Evolutionary conservation across 2,329 filamentous ascomycete genomes (phyloP).

Genomic region (Dryadomyces sulphureus): DNA sequence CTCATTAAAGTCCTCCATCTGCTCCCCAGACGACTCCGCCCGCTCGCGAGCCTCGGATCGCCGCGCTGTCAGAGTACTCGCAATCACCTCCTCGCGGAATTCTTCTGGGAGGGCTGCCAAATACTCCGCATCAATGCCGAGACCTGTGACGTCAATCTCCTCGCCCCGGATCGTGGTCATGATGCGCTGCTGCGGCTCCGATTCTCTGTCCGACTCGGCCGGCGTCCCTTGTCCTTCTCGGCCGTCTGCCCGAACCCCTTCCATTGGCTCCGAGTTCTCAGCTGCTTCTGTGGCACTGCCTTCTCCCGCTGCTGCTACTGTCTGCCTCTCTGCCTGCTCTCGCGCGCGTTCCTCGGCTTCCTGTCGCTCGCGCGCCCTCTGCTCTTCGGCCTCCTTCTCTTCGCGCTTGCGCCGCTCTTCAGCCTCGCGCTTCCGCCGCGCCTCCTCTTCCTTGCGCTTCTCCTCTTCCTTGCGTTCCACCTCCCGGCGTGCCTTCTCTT

Average conservation of each 20-base stretch:
- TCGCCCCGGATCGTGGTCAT: constrained; percentile 75
- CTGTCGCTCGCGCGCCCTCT: constrained; percentile 48
- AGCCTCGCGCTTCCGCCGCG: constrained; percentile 40
- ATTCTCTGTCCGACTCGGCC: background rate
- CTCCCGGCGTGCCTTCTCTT: constrained; percentile 45
- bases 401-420: constrained; percentile 51
- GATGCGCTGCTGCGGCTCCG: constrained; percentile 34
- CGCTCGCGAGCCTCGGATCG: constrained; percentile 61
- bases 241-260: constrained; percentile 8
- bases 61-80: constrained; percentile 72
- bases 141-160: constrained; percentile 80
- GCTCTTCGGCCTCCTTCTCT: constrained; percentile 58
- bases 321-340: constrained; percentile 43
- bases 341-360: constrained; percentile 54
- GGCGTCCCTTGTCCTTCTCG: background rate
- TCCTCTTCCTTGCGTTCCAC: constrained; percentile 32
- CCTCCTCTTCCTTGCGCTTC: constrained; percentile 44
- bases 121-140: constrained; percentile 91
- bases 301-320: constrained; percentile 25
- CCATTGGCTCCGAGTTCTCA: constrained; percentile 41
- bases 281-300: constrained; percentile 18
- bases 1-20: constrained; percentile 76
- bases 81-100: constrained; percentile 87
- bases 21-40: constrained; percentile 50
- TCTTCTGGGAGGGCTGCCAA: constrained; percentile 96